A percentile compares a stretch with the other conserved stretches of the same genome.
Evolutionary conservation across 495 filamentous ascomycete genomes (phyloP).

Genomic region (Aspergillus avenaceus): DNA sequence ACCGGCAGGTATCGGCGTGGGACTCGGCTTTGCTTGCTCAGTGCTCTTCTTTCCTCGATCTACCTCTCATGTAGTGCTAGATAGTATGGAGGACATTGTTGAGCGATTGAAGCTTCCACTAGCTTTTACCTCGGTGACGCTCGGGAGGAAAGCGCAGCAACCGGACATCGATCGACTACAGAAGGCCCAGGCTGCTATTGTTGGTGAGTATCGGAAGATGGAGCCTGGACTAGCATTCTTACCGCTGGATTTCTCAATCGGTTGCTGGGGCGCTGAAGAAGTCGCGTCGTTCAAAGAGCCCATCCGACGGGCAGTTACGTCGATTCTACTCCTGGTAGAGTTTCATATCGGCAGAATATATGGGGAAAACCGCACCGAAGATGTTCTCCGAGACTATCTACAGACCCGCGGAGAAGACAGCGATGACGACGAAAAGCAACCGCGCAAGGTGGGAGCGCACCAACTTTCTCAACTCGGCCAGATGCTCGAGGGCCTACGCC

Average conservation of each 20-base stretch:
- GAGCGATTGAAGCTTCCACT: slow-evolving; percentile 27
- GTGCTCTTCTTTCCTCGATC: slow-evolving; percentile 40
- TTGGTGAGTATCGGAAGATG: slow-evolving; percentile 13
- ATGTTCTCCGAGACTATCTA: slow-evolving; percentile 7
- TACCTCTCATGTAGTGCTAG: slow-evolving; percentile 32
- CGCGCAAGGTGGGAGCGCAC: slow-evolving; percentile 11
- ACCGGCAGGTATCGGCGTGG: slow-evolving; percentile 34
- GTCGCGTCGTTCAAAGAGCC: slow-evolving; percentile 17
- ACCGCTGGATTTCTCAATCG: slow-evolving; percentile 23
- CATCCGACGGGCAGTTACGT: slow-evolving; percentile 11
- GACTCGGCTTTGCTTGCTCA: slow-evolving; percentile 31
- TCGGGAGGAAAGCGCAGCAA: slow-evolving; percentile 1
- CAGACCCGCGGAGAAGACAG: not conserved
- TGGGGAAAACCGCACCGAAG: slow-evolving; percentile 5
- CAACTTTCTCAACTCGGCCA: slow-evolving; percentile 13
- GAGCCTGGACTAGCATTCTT: slow-evolving; percentile 21
- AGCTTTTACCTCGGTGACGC: slow-evolving; percentile 6
- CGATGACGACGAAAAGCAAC: slow-evolving; percentile 1
- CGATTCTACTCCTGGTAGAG: slow-evolving; percentile 15
- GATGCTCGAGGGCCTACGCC: slow-evolving; percentile 13
- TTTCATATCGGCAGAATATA: slow-evolving; percentile 16
- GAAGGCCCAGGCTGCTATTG: slow-evolving; percentile 8
- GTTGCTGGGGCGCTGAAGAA: slow-evolving; percentile 18
- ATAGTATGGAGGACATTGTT: slow-evolving; percentile 29
- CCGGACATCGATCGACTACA: slow-evolving; percentile 10